Evolutionary conservation across 2,329 filamentous ascomycete species (phyloP), one percentile per base, ranked within the genome.

Genomic region (Botrytis medusae): DNA sequence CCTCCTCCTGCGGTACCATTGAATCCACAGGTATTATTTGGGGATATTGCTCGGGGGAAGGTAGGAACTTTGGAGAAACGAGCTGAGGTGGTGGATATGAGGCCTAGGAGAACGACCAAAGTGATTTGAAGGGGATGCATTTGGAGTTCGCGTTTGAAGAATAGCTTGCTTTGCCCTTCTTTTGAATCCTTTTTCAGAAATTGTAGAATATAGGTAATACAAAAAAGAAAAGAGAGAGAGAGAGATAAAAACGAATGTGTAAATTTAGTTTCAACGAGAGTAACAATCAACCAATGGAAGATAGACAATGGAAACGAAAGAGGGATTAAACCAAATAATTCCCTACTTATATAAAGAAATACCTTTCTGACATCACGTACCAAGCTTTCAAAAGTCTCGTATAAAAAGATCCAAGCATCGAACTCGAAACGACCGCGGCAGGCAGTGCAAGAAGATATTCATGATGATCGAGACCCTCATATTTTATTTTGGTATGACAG

Each of bases 21-120:
- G 29, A 34, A 40, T 7, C 69, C 69, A 61, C 78, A 79, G 37
- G 74, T 76, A 1, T 75, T 71, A 44, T 77, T 74, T 37, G 72
- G 73, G 20, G 73, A 74, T 32, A 71, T 59, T 42, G 44, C 62
- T 37, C 72, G 61, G 37, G 61, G 16, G 4, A 42, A 54, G 32
- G 2, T 18, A 9, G 46, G 59, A 63, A 44, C 6, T 25, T 37
- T 42, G 8, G 29, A 54, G 18, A 48, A 32, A n/a, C 32, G 44
- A 6, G 59, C 69, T 37, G 42, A 42, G 14, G 59, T 51, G 32
- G 32, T 40, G 12, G 57, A 34, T 63, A 71, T 20, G 44, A 71
- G 34, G 42, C 69, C 42, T 6, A 71, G 57, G n/a, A 71, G 12
- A 48, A 71, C n/a, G 32, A 20, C 25, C 10, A 34, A 71, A 29